Conservation (phyloP, 257 asterid species). For the Parsonsia alboflavescens region DNA sequence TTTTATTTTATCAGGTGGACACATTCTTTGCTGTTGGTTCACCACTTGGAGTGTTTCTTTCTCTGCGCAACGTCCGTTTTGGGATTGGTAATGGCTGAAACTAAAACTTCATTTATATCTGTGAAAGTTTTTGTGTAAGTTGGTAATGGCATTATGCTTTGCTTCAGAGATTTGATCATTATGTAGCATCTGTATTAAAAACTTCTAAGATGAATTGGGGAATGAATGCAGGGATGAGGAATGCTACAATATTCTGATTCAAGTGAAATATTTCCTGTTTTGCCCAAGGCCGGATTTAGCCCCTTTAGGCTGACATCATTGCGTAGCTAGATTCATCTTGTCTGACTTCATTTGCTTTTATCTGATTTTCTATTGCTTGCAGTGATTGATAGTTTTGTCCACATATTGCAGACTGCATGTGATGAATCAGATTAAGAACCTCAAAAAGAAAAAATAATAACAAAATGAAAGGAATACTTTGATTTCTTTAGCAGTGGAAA, state of each 20-base stretch:
- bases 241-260: neutral
- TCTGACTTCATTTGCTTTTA: neutral
- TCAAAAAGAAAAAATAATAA: neutral
- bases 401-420: neutral
- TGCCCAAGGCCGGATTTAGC: neutral
- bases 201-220: neutral
- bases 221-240: neutral
- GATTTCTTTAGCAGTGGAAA: neutral
- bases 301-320: neutral
- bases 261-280: neutral
- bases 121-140: neutral
- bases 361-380: neutral
- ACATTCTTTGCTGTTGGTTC: constrained; percentile 96
- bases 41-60: constrained; percentile 94
- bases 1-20: constrained; percentile 64
- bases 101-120: neutral
- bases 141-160: constrained; percentile 1
- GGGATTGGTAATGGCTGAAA: constrained; percentile 66
- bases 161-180: neutral
- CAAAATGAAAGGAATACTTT: neutral
- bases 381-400: neutral
- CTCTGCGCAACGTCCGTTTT: constrained; percentile 89
- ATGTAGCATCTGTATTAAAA: neutral
- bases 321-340: neutral
- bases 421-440: neutral